Base-by-base conservation (phyloP, 345 rosid genomes). In the Eutrema yunnanense region DNA sequence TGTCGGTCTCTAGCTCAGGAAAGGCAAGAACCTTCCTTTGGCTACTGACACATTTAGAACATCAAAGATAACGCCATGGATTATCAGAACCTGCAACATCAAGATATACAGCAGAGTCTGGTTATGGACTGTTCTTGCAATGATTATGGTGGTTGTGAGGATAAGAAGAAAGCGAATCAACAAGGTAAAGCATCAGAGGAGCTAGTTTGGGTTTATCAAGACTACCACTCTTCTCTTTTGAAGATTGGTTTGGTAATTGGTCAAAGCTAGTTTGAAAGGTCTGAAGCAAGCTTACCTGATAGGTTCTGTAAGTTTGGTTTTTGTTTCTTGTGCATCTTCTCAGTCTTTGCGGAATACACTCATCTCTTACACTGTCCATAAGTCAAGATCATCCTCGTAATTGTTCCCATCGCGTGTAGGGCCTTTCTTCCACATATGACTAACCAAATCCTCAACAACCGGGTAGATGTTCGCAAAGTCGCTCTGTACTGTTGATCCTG, bases 401-500 rank as follows among this genome's bases (percentile, higher is more conserved):
- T 1, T 11, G 30, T 71, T 14, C 40, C n/a, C 68, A 65, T 51
- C 57, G 71, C 57, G 62, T 57, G 58, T 77, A 65, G 63, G 48
- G 10, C 19, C 50, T 46, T 65, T 77, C 49, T 65, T 30, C 49
- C 48, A 50, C 80, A 71, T 65, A 58, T 71, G 67, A 65, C 58
- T 57, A 58, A 65, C 62, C 68, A 77, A 65, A 58, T 50, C 67
- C 58, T 52, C 64, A 29, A 77, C 68, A 71, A 71, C 68, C 5
- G 49, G 80, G 64, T 71, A 71, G 63, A 71, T 59, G 49, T 57
- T 77, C 3, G 52, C 43, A 50, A 59, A 71, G 50, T 65, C 76
- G 9, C 50, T 65, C 51, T 71, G 62, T 42, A 48, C 51, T 65
- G 47, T 27, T 41, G 55, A 65, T 67, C 81, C 89, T 32, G 92